Base-by-base conservation (phyloP, 805 yeast species). In the Kuraishia ogatae region DNA sequence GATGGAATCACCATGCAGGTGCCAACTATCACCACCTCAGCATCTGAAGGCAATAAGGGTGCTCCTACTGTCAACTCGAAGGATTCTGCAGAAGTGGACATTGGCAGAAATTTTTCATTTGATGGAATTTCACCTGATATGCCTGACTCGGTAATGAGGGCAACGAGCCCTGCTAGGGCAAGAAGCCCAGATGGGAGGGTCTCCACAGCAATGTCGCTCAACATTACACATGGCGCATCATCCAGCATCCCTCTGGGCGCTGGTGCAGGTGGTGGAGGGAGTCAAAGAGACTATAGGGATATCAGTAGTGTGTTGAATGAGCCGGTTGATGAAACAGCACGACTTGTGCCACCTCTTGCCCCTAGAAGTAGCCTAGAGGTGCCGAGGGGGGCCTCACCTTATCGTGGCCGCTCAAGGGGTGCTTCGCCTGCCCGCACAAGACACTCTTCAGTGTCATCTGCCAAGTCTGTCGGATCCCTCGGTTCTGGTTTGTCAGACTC, bases 101-200 rank as follows among this genome's bases (percentile, higher is more conserved):
- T 70, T 17, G 68, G 68, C 3, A 61, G 60, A 26, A 62, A 58
- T 1, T 71, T 71, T 53, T 57, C 58, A 50, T 72, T 71, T 54
- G 61, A 61, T 24, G 76, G 74, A 6, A 57, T 59, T 7, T 67
- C 71, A 8, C 62, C 68, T 17, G 61, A 63, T 49, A 62, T 71
- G 61, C 74, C 76, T 13, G 64, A 62, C 20, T 61, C 73, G 11
- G 64, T 72, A 2, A 57, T 67, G 50, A 65, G 67, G 56, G 67
- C 73, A 0, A 67, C 72, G 15, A 62, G 65, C 24, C 65, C 69
- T 15, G 43, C 13, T 15, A 35, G 43, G 13, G 43, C 43, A 8
- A 10, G 43, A 35, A 35, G 43, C 43, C 43, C 43, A 10, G 43
- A 35, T 35, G 13, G 43, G 13, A 35, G 43, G n/a, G 43, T 35